These are phyloP conservation scores for Aspergillus sojae DNA, from an alignment of 2,329 filamentous ascomycete species.

Conservation along the genomic window DNA sequence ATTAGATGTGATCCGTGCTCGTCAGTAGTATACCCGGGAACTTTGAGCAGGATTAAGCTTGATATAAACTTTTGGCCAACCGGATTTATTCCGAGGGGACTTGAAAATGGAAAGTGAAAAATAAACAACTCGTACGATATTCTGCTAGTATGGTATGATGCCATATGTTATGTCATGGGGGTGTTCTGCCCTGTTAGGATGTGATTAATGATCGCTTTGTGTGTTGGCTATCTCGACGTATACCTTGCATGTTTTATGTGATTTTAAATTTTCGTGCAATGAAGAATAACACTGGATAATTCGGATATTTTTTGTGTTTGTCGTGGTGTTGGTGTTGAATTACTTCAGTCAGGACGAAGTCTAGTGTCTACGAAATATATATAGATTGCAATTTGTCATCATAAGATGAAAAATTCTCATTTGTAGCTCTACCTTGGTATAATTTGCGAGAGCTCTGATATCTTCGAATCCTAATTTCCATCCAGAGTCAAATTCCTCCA, in stretches of 20 bases:
- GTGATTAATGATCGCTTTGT: neutral
- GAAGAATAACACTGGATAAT: neutral
- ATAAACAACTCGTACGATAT: neutral
- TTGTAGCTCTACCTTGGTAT: neutral
- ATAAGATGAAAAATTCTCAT: neutral
- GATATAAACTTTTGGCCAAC: neutral
- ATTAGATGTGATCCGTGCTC: neutral
- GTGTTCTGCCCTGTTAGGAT: neutral
- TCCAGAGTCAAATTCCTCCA: neutral
- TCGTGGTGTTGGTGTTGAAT: no score
- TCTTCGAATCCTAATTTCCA: neutral
- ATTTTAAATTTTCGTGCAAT: neutral
- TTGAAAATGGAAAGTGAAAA: neutral
- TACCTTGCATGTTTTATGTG: neutral
- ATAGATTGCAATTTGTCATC: neutral
- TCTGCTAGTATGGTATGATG: neutral
- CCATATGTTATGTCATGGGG: neutral
- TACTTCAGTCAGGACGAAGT: neutral
- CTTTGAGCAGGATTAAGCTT: neutral
- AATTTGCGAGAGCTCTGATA: neutral
- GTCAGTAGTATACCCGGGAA: neutral
- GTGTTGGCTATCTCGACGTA: accelerated
- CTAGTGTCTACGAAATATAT: neutral
- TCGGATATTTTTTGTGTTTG: no score
- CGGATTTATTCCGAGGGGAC: neutral